phyloP scores from a whole-genome alignment of 129 eudicot genomes.

The Pseudognaphalium luteoalbum region DNA sequence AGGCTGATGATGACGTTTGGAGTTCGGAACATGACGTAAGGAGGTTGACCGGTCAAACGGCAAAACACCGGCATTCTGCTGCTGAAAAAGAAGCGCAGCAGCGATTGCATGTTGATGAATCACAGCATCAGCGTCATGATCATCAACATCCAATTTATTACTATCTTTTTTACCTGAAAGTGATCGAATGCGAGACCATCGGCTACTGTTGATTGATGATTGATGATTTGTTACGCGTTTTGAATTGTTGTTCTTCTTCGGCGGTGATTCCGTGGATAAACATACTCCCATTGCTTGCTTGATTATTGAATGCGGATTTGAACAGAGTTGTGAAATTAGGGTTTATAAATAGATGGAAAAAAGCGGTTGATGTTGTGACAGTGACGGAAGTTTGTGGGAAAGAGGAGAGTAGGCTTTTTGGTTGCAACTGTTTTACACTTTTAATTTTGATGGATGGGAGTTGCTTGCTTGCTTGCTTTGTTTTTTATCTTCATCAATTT shows the following conservation, averaged over 20 bases:
- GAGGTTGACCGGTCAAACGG: constrained; percentile 82
- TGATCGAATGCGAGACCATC: constrained; percentile 67
- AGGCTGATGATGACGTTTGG: constrained; percentile 45
- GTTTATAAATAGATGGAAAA: constrained; percentile 14
- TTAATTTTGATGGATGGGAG: background rate
- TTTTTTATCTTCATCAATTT: background rate
- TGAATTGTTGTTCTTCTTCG: constrained; percentile 30
- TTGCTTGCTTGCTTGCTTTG: background rate
- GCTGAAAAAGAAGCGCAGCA: constrained; percentile 71
- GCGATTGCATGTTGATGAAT: constrained; percentile 75
- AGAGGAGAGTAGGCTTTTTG: constrained; percentile 28
- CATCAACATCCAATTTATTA: constrained; percentile 27
- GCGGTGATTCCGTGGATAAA: constrained; percentile 45
- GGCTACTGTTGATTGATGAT: constrained; percentile 33
- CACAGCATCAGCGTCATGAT: constrained; percentile 33
- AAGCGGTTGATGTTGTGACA: constrained; percentile 26
- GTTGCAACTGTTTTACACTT: constrained; percentile 28
- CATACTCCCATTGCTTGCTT: constrained; percentile 64
- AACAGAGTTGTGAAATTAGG: background rate
- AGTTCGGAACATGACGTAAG: constrained; percentile 42
- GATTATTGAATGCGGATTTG: background rate
- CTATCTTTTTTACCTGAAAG: constrained; percentile 36
- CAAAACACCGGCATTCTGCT: constrained; percentile 45
- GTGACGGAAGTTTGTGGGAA: constrained; percentile 24
- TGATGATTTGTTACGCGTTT: constrained; percentile 41